Conservation (phyloP, 2,329 filamentous ascomycete species). For the Aspergillus clavatus region DNA sequence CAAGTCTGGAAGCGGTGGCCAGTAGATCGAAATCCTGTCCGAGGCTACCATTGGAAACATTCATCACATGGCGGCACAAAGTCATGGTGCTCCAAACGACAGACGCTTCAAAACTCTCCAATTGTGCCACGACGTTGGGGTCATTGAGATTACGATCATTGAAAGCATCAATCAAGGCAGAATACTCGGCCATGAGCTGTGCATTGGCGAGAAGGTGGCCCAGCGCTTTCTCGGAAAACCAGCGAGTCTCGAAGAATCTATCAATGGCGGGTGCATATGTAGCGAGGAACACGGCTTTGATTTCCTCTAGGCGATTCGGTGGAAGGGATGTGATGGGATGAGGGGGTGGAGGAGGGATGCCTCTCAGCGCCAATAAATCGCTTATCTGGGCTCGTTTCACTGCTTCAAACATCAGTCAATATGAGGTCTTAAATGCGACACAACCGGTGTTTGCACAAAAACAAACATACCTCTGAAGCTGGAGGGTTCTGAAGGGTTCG, state of each 20-base stretch:
- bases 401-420: constrained; percentile 33
- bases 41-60: constrained; percentile 32
- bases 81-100: constrained; percentile 57
- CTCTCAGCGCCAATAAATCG: constrained; percentile 64
- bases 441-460: too few species aligned
- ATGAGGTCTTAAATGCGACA: too few species aligned
- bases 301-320: constrained; percentile 55
- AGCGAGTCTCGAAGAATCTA: constrained; percentile 73
- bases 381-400: constrained; percentile 66
- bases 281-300: constrained; percentile 66
- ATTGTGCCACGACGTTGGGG: constrained; percentile 32
- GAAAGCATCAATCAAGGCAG: constrained; percentile 55
- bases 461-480: constrained; percentile 47
- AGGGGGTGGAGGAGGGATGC: constrained; percentile 54
- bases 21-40: constrained; percentile 53
- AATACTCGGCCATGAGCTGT: constrained; percentile 61
- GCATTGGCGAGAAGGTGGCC: constrained; percentile 52
- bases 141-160: constrained; percentile 38
- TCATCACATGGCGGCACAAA: constrained; percentile 45
- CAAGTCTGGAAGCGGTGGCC: constrained; percentile 65
- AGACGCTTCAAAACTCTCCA: constrained; percentile 54
- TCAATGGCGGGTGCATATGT: constrained; percentile 72
- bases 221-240: constrained; percentile 63
- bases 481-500: constrained; percentile 36
- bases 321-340: constrained; percentile 47